Percentiles rank a stretch among this genome's conserved stretches.
Conservation (phyloP, 2,329 filamentous ascomycete genomes). For the Tolypocladium inflatum region DNA sequence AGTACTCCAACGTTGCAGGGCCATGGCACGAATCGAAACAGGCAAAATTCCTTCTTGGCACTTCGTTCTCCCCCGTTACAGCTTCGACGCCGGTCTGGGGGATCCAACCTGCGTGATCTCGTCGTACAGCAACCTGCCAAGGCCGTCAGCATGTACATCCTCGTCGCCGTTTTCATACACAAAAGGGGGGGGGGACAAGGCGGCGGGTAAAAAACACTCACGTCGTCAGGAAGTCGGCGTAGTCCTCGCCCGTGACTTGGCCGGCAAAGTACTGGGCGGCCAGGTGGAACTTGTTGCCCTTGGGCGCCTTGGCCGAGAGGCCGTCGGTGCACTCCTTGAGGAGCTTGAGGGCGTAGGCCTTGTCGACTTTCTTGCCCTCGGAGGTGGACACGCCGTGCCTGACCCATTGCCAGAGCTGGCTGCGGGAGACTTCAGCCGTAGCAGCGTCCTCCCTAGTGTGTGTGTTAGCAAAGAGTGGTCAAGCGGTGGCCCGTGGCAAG, state of each 20-base stretch:
- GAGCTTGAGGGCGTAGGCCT: slow-evolving; percentile 78
- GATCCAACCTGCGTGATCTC: slow-evolving; percentile 71
- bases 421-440: slow-evolving; percentile 89
- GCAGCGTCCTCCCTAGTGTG: slow-evolving; percentile 72
- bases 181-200: not conserved
- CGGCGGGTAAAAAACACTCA: slow-evolving; percentile 39
- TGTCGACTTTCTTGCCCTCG: slow-evolving; percentile 88
- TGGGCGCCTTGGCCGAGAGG: slow-evolving; percentile 63
- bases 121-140: slow-evolving; percentile 68
- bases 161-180: not conserved
- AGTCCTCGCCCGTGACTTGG: slow-evolving; percentile 95
- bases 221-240: slow-evolving; percentile 88
- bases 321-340: slow-evolving; percentile 77
- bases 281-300: slow-evolving; percentile 85
- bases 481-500: not conserved
- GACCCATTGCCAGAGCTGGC: slow-evolving; percentile 95
- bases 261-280: slow-evolving; percentile 87
- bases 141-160: not conserved
- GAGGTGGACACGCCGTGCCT: slow-evolving; percentile 63
- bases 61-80: slow-evolving; percentile 27
- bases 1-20: not conserved
- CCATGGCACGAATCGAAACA: not conserved
- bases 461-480: not conserved
- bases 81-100: slow-evolving; percentile 51
- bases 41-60: not conserved